Percentiles rank a stretch among this genome's conserved stretches.
Conservation (phyloP, 306 rosid genomes). For the Sesbania bispinosa region DNA sequence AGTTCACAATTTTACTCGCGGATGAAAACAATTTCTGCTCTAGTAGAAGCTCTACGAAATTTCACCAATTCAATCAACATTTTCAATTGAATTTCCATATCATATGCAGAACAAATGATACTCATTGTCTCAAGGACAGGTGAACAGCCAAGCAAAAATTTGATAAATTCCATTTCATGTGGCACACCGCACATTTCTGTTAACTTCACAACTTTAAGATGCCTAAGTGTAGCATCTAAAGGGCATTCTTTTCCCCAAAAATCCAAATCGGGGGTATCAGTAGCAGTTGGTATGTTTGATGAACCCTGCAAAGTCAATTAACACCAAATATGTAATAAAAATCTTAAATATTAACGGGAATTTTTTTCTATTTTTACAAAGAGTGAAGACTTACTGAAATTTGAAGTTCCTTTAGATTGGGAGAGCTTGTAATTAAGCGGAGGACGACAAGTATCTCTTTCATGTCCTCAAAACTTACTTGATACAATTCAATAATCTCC, state of each 20-base stretch:
- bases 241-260: slow-evolving; percentile 64
- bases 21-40: slow-evolving; percentile 58
- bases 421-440: slow-evolving; percentile 75
- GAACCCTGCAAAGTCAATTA: slow-evolving; percentile 52
- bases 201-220: slow-evolving; percentile 65
- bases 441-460: slow-evolving; percentile 85
- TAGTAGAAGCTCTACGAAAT: slow-evolving; percentile 74
- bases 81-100: slow-evolving; percentile 42
- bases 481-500: slow-evolving; percentile 67
- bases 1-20: slow-evolving; percentile 33
- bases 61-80: slow-evolving; percentile 68
- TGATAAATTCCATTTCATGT: slow-evolving; percentile 77
- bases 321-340: not conserved
- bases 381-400: slow-evolving; percentile 63
- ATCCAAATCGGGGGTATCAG: slow-evolving; percentile 59
- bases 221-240: slow-evolving; percentile 39
- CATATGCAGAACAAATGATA: slow-evolving; percentile 46
- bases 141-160: slow-evolving; percentile 62
- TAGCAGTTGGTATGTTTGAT: slow-evolving; percentile 43
- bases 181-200: slow-evolving; percentile 71
- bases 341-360: not conserved
- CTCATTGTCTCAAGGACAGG: slow-evolving; percentile 69
- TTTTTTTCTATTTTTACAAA: not conserved
- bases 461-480: slow-evolving; percentile 93
- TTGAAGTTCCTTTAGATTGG: slow-evolving; percentile 76